These are phyloP conservation scores for Lotmaria passim DNA, from an alignment of 208 protist genomes.

Conservation along the genomic window DNA sequence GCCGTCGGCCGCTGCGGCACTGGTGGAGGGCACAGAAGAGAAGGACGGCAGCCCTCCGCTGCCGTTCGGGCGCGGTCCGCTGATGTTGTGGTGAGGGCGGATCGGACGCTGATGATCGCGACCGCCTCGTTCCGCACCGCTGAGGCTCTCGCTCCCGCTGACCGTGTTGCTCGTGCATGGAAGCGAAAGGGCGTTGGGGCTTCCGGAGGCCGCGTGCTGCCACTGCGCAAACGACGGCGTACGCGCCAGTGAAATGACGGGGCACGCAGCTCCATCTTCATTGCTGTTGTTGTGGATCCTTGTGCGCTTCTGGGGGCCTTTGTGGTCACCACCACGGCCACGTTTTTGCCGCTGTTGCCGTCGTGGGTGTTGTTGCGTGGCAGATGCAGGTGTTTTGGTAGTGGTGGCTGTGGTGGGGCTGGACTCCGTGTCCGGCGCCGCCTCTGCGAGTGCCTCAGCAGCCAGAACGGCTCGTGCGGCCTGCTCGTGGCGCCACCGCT, in stretches of 20 bases:
- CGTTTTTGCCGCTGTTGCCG: background rate
- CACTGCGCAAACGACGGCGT: slow-evolving; percentile 34
- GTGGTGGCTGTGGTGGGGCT: background rate
- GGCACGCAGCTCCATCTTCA: background rate
- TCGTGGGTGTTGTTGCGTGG: background rate
- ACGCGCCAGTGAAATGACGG: slow-evolving; percentile 19
- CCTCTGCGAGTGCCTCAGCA: background rate
- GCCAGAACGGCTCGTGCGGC: background rate
- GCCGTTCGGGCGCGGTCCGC: background rate
- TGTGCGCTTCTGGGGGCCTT: too few relatives aligned
- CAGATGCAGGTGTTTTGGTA: background rate
- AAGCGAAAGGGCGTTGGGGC: background rate
- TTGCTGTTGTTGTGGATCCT: background rate
- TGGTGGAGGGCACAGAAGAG: background rate
- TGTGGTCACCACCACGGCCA: background rate
- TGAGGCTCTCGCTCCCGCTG: background rate
- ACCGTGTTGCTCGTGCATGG: background rate
- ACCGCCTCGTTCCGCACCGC: background rate
- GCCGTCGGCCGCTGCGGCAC: background rate
- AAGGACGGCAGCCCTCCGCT: slow-evolving; percentile 9
- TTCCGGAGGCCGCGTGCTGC: slow-evolving; percentile 3
- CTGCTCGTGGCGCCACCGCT: slow-evolving; percentile 36
- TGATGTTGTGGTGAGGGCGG: too few relatives aligned
- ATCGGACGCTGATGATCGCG: too few relatives aligned
- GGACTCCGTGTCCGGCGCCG: background rate